Evolutionary conservation across 768 basidiomycete species (phyloP).

Genomic region (Brasilioporus rufonigricans): DNA sequence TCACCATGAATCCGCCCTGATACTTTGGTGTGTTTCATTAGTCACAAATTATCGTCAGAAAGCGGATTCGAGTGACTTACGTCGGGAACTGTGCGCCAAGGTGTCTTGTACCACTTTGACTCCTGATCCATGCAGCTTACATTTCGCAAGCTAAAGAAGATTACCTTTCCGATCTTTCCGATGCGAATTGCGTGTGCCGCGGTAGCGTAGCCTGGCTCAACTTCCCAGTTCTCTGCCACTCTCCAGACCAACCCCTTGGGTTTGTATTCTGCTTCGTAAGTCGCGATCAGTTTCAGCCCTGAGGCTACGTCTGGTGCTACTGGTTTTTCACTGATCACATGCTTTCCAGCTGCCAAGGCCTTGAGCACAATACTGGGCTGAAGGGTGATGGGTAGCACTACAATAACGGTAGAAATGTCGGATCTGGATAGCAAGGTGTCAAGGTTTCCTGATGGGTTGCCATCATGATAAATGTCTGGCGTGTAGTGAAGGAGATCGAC

Average conservation of each 20-base stretch:
- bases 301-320: conserved; percentile 66
- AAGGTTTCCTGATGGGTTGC: conserved; percentile 42
- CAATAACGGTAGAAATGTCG: conserved; percentile 71
- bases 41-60: neutral
- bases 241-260: conserved; percentile 73
- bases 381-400: conserved; percentile 72
- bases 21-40: conserved; percentile 40
- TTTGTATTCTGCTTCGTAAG: conserved; percentile 64
- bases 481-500: conserved; percentile 35
- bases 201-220: conserved; percentile 50
- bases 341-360: conserved; percentile 73
- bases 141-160: conserved; percentile 58
- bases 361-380: conserved; percentile 69
- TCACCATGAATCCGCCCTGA: conserved; percentile 80
- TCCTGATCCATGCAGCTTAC: conserved; percentile 56
- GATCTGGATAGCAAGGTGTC: conserved; percentile 62
- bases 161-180: conserved; percentile 71
- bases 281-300: conserved; percentile 62
- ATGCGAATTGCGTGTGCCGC: conserved; percentile 48
- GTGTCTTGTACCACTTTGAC: conserved; percentile 76
- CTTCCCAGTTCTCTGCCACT: conserved; percentile 77
- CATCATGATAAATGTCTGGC: conserved; percentile 59
- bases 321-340: conserved; percentile 89
- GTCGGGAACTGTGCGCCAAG: conserved; percentile 82
- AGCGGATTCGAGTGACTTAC: conserved; percentile 39